Evolutionary conservation across 805 yeast genomes (phyloP).

Genomic region (Candida alai): DNA sequence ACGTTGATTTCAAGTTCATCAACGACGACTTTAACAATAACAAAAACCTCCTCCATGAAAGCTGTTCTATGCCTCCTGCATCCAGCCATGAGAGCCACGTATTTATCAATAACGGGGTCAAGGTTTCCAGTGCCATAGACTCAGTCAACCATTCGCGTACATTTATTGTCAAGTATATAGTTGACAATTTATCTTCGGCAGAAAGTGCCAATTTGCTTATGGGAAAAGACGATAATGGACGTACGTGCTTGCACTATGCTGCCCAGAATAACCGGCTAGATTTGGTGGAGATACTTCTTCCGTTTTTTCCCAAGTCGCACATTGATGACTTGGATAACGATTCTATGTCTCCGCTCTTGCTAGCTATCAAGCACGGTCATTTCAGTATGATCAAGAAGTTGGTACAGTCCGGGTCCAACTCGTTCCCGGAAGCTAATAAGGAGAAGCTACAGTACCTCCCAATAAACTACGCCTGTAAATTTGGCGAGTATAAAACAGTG

Average conservation of each 20-base stretch:
- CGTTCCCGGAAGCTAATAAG: constrained; percentile 43
- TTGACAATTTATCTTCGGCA: constrained; percentile 17
- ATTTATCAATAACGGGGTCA: constrained; percentile 42
- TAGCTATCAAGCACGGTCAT: constrained; percentile 71
- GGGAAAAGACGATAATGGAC: constrained; percentile 61
- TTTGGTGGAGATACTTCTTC: constrained; percentile 40
- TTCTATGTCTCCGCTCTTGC: constrained; percentile 76
- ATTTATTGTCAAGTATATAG: constrained; percentile 33
- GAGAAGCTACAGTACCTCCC: constrained; percentile 65
- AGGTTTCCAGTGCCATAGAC: constrained; percentile 35
- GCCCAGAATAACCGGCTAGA: constrained; percentile 51
- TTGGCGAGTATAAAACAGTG: constrained; percentile 71
- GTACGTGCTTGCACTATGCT: constrained; percentile 86
- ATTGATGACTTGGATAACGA: constrained; percentile 61
- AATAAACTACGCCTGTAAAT: constrained; percentile 82
- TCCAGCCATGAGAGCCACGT: constrained; percentile 33
- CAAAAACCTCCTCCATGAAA: constrained; percentile 74
- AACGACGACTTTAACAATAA: constrained; percentile 59
- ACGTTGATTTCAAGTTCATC: constrained; percentile 57
- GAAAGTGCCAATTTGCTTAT: constrained; percentile 21
- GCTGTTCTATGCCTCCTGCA: constrained; percentile 40
- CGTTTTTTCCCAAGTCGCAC: constrained; percentile 30
- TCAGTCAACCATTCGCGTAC: constrained; percentile 34
- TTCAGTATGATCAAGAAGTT: constrained; percentile 36
- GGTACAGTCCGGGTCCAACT: constrained; percentile 31